Evolutionary conservation across 345 rosid species (phyloP).

Genomic region (Rhizophora mangle): DNA sequence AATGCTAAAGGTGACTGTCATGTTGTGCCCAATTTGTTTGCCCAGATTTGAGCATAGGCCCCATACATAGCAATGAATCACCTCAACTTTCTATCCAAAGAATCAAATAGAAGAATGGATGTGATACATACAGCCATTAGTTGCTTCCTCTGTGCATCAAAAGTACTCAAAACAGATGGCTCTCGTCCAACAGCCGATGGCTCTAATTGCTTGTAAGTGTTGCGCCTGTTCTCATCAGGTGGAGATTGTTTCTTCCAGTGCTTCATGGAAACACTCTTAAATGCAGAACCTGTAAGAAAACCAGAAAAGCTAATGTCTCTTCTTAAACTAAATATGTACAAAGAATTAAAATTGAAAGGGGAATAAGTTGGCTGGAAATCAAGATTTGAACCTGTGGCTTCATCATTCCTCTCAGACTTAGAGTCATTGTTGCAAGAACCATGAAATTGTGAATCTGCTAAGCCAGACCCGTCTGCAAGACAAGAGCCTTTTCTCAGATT

Average conservation of each 20-base stretch:
- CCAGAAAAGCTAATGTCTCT: constrained; percentile 5
- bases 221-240: constrained; percentile 26
- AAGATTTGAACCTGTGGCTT: constrained; percentile 20
- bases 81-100: constrained; percentile 5
- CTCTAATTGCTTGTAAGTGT: constrained; percentile 20
- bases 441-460: constrained; percentile 31
- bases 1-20: too few species aligned
- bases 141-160: constrained; percentile 37
- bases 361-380: not conserved
- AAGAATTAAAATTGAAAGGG: not conserved
- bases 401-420: constrained; percentile 33
- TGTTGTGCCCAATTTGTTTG: too few species aligned
- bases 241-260: constrained; percentile 13
- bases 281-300: constrained; percentile 14
- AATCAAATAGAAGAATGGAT: constrained; percentile 15
- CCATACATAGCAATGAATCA: not conserved
- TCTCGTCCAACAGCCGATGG: constrained; percentile 15
- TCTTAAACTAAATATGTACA: not conserved
- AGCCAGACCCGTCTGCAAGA: constrained; percentile 28
- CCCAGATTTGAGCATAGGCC: not conserved
- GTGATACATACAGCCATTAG: constrained; percentile 31
- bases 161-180: constrained; percentile 25
- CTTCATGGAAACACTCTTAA: constrained; percentile 16
- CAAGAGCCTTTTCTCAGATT: constrained; percentile 15
- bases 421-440: constrained; percentile 41